phyloP scores from a whole-genome alignment of 2,329 filamentous ascomycete genomes.

The Phialocephala subalpina region DNA sequence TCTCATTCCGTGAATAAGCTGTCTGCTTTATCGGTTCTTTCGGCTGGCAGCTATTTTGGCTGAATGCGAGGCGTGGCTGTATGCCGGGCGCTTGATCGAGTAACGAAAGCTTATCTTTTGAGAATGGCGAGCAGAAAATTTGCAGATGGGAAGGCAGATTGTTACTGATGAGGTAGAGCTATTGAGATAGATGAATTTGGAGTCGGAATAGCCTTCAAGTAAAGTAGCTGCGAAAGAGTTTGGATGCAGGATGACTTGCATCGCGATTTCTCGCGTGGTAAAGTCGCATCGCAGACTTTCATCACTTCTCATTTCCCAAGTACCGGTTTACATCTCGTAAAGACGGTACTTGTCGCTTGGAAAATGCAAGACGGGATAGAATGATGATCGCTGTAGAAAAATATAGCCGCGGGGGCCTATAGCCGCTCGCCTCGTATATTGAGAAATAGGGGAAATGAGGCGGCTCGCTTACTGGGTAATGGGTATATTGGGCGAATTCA shows the following conservation, averaged over 20 bases:
- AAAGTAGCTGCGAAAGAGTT: too few relatives aligned
- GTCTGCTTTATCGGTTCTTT: neutral
- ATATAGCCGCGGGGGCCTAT: constrained; percentile 1
- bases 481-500: too few relatives aligned
- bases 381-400: neutral
- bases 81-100: neutral
- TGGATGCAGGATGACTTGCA: constrained; percentile 4
- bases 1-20: too few relatives aligned
- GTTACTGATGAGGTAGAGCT: neutral
- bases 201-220: too few relatives aligned
- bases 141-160: neutral
- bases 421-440: neutral
- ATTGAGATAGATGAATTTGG: too few relatives aligned
- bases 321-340: neutral
- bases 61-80: constrained; percentile 1
- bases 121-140: neutral
- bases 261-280: neutral
- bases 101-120: neutral
- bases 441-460: neutral
- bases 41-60: neutral
- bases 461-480: neutral
- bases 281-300: neutral
- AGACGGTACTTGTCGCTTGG: constrained; percentile 4
- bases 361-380: neutral
- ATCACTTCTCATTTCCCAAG: constrained; percentile 8